These are phyloP conservation scores for Pyrenula aspistea DNA, from an alignment of 495 filamentous ascomycete species.

Conservation along the genomic window DNA sequence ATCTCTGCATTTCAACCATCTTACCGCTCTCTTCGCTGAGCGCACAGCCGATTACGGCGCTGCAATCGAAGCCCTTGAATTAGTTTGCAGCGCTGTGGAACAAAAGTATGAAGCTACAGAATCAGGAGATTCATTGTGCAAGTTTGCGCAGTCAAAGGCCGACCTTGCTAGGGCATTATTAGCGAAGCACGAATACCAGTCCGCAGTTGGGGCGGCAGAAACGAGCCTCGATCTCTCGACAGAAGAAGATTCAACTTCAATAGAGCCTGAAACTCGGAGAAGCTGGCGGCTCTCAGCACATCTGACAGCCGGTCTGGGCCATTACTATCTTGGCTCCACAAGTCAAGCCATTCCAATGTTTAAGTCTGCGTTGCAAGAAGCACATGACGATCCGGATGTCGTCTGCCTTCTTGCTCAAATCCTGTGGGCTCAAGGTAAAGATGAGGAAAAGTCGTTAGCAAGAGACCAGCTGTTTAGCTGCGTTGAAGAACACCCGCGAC, in stretches of 20 bases:
- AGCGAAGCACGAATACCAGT: constrained; percentile 46
- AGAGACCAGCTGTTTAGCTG: constrained; percentile 69
- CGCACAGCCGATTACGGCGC: constrained; percentile 52
- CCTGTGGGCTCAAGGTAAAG: constrained; percentile 78
- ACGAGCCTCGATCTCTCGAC: constrained; percentile 59
- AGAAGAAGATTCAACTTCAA: constrained; percentile 36
- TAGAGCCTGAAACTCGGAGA: constrained; percentile 43
- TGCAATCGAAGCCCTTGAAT: constrained; percentile 52
- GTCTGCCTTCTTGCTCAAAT: constrained; percentile 82
- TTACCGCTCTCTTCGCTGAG: constrained; percentile 71
- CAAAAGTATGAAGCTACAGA: constrained; percentile 75
- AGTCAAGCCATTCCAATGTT: constrained; percentile 66
- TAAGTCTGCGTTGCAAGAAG: constrained; percentile 69
- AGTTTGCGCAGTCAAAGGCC: constrained; percentile 72
- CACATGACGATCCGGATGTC: constrained; percentile 65
- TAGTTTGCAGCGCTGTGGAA: constrained; percentile 57
- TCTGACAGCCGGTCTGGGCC: constrained; percentile 71
- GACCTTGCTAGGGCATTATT: constrained; percentile 75
- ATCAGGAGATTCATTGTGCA: constrained; percentile 54
- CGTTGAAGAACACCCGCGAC: constrained; percentile 57
- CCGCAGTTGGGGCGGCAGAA: constrained; percentile 62
- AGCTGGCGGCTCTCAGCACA: constrained; percentile 72
- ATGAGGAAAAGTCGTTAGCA: constrained; percentile 60
- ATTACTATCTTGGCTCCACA: constrained; percentile 54
- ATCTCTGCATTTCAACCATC: constrained; percentile 61